These are phyloP conservation scores for Suillus sp. DNA, from an alignment of 768 basidiomycete species.

Conservation along the genomic window DNA sequence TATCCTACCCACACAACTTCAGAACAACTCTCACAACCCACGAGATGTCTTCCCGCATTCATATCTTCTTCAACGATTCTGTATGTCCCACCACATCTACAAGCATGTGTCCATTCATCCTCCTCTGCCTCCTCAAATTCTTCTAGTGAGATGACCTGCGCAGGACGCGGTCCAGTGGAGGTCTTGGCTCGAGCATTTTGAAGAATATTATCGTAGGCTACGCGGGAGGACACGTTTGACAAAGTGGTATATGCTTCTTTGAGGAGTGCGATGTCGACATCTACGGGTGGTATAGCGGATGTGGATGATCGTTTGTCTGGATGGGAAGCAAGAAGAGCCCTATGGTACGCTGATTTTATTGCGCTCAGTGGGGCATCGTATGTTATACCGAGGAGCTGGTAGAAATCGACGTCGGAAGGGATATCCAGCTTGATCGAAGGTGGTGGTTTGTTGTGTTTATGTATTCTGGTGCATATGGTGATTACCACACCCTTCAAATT, in stretches of 20 bases:
- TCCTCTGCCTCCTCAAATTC: conserved; percentile 56
- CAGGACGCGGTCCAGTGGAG: conserved; percentile 58
- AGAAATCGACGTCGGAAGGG: conserved; percentile 48
- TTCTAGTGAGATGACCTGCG: conserved; percentile 76
- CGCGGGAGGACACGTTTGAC: conserved; percentile 49
- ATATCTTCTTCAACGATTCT: conserved; percentile 57
- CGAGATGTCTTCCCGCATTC: conserved; percentile 71
- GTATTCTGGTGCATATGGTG: too few species aligned
- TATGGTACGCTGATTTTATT: conserved; percentile 73
- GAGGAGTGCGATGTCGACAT: conserved; percentile 54
- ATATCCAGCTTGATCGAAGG: conserved; percentile 19
- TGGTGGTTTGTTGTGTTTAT: neutral
- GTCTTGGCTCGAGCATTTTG: conserved; percentile 16
- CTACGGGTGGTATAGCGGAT: conserved; percentile 27
- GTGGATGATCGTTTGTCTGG: conserved; percentile 54
- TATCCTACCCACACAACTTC: conserved; percentile 89
- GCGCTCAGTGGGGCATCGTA: conserved; percentile 51
- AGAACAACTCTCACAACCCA: conserved; percentile 76
- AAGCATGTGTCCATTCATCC: conserved; percentile 55
- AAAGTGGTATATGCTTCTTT: conserved; percentile 71
- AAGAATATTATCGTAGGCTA: conserved; percentile 48
- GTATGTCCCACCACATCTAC: conserved; percentile 77
- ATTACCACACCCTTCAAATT: conserved; percentile 4
- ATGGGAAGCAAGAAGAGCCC: conserved; percentile 61
- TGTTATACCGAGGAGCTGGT: conserved; percentile 56